Evolutionary conservation across 1,284 basidiomycete genomes (phyloP).

Genomic region (Exsudoporus floridanus): DNA sequence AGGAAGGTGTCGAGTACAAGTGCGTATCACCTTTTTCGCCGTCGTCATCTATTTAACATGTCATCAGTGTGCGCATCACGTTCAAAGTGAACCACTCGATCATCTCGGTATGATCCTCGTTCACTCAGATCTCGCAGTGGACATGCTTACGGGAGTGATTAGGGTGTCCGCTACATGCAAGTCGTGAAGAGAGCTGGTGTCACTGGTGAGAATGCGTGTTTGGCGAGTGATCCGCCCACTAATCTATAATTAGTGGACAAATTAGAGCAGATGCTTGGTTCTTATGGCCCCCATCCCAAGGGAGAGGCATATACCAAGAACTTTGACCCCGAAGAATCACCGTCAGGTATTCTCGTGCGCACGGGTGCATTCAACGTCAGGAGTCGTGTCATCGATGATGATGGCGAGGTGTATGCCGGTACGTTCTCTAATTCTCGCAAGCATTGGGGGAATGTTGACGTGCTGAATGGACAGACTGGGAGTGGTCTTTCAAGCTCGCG

Average conservation of each 20-base stretch:
- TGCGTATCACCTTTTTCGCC: conserved; percentile 31
- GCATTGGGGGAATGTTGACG: conserved; percentile 5
- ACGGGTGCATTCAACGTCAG: conserved; percentile 72
- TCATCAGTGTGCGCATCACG: conserved; percentile 64
- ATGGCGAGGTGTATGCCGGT: conserved; percentile 75
- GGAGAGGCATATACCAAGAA: conserved; percentile 64
- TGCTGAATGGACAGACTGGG: conserved; percentile 57
- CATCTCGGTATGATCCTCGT: conserved; percentile 59
- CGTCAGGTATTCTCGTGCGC: conserved; percentile 81
- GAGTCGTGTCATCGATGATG: conserved; percentile 83
- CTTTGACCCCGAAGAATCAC: conserved; percentile 78
- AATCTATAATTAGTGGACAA: conserved; percentile 65
- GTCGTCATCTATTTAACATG: conserved; percentile 6
- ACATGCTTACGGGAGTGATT: conserved; percentile 8
- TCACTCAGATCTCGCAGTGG: neutral
- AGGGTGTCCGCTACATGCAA: conserved; percentile 85
- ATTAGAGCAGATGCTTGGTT: conserved; percentile 88
- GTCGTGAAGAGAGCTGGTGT: conserved; percentile 77
- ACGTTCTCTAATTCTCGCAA: conserved; percentile 26
- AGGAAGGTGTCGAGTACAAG: conserved; percentile 86
- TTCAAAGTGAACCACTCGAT: conserved; percentile 86
- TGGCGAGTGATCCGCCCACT: conserved; percentile 1
- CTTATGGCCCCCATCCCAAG: conserved; percentile 69
- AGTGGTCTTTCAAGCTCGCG: conserved; percentile 78
- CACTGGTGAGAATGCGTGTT: conserved; percentile 47